Evolutionary conservation across 768 basidiomycete genomes (phyloP).

Genomic region (Floccularia luteovirens): DNA sequence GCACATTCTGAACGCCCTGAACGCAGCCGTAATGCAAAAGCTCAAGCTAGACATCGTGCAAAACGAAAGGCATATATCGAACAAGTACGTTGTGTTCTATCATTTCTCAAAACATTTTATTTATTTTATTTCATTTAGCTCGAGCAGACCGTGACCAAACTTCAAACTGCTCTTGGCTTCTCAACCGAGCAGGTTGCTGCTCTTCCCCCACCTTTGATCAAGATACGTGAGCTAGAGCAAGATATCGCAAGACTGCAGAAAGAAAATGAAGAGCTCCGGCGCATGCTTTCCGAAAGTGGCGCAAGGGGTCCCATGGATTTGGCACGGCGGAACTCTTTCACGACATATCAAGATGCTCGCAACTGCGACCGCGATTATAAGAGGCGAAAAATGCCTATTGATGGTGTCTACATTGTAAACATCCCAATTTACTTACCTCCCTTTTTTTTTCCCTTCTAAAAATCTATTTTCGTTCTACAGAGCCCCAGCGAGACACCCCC

Average conservation of each 20-base stretch:
- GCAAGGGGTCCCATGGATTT: conserved; percentile 30
- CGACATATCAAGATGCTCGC: conserved; percentile 39
- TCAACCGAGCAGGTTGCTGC: conserved; percentile 70
- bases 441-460: conserved; percentile 1
- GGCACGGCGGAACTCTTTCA: conserved; percentile 35
- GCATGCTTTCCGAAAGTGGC: conserved; percentile 45
- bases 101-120: neutral
- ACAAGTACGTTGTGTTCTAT: conserved; percentile 41
- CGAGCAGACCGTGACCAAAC: conserved; percentile 79
- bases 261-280: conserved; percentile 71
- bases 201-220: conserved; percentile 63
- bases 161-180: conserved; percentile 68
- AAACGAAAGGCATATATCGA: conserved; percentile 93
- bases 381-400: conserved; percentile 46
- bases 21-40: conserved; percentile 81
- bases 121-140: conserved; percentile 35
- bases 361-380: conserved; percentile 52
- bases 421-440: neutral
- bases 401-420: conserved; percentile 49
- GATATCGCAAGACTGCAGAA: conserved; percentile 66
- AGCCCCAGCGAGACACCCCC: conserved; percentile 39
- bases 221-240: conserved; percentile 78
- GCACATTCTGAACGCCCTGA: conserved; percentile 62
- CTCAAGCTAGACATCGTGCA: conserved; percentile 85
- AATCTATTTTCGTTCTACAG: conserved; percentile 17